A percentile compares a stretch with the other conserved stretches of the same genome.
These are phyloP conservation scores for Candida michaelii DNA, from an alignment of 805 yeast species.

Conservation along the genomic window DNA sequence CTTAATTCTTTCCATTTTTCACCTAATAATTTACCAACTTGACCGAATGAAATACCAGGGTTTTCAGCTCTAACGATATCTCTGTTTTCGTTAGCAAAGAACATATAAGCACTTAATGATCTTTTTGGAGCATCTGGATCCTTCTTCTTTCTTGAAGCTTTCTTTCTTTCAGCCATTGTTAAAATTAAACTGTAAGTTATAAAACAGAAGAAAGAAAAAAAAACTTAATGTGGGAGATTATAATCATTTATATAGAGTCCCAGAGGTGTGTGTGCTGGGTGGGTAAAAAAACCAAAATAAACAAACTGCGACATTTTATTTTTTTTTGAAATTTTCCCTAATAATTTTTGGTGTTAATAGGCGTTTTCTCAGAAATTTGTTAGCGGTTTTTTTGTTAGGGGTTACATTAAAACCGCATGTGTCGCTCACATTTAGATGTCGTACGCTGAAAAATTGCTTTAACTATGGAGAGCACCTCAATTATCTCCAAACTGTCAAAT, in stretches of 20 bases:
- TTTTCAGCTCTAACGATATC: conserved; percentile 93
- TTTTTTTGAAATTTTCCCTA: conserved; percentile 2
- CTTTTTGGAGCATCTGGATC: conserved; percentile 99
- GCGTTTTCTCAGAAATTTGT: background rate
- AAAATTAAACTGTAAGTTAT: background rate
- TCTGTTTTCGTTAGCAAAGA: conserved; percentile 97
- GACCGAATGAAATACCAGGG: conserved; percentile 95
- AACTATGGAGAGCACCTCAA: conserved; percentile 1
- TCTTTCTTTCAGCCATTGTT: conserved; percentile 39
- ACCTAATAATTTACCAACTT: conserved; percentile 92
- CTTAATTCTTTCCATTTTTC: conserved; percentile 93
- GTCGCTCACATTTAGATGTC: background rate
- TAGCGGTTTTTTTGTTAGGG: background rate
- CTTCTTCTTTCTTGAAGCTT: conserved; percentile 48
- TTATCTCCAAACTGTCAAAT: conserved; percentile 3
- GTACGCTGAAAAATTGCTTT: background rate
- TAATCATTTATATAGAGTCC: conserved; percentile 1
- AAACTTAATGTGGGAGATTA: background rate
- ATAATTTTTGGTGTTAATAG: background rate
- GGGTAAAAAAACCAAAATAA: background rate
- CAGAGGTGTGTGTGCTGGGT: background rate
- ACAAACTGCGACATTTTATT: conserved; percentile 8
- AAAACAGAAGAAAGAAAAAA: background rate
- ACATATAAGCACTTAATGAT: conserved; percentile 97
- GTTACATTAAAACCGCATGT: background rate